These are phyloP conservation scores for Acrocalymma vagum DNA, from an alignment of 2,329 filamentous ascomycete species.

Conservation along the genomic window DNA sequence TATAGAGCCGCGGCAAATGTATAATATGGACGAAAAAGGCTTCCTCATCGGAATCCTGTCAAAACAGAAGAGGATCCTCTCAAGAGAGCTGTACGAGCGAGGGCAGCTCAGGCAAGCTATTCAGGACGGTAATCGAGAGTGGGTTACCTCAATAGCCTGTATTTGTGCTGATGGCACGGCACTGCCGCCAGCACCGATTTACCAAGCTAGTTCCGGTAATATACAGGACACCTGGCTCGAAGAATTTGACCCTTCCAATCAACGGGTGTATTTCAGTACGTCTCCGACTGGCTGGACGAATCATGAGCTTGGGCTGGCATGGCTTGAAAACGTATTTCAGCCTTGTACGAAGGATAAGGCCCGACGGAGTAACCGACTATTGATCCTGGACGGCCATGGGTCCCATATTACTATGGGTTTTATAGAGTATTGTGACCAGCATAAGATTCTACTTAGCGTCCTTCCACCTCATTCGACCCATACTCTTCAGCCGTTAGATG, in stretches of 20 bases:
- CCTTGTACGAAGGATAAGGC: conserved; percentile 1
- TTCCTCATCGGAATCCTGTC: conserved; percentile 7
- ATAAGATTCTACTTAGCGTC: conserved; percentile 6
- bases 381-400: conserved; percentile 12
- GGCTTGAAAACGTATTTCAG: conserved; percentile 7
- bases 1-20: conserved; percentile 4
- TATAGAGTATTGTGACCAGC: conserved; percentile 1
- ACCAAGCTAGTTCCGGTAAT: too few relatives aligned
- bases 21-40: conserved; percentile 16
- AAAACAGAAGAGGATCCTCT: conserved; percentile 9
- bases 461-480: conserved; percentile 6
- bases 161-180: conserved; percentile 4
- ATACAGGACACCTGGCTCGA: too few relatives aligned
- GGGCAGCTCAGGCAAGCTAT: background rate
- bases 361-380: conserved; percentile 1
- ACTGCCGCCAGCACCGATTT: too few relatives aligned
- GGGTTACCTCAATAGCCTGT: conserved; percentile 7
- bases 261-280: background rate
- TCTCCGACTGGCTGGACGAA: conserved; percentile 5
- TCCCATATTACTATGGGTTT: conserved; percentile 7
- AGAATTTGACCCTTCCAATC: too few relatives aligned
- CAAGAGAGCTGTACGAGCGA: background rate
- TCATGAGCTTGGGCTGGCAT: conserved; percentile 3
- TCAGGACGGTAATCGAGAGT: conserved; percentile 9
- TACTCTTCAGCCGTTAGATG: conserved; percentile 8